A percentile compares a stretch with the other conserved stretches of the same genome.
phyloP scores from a whole-genome alignment of 1,139 yeast genomes.

The Nakaseomyces uthaithaninus region DNA sequence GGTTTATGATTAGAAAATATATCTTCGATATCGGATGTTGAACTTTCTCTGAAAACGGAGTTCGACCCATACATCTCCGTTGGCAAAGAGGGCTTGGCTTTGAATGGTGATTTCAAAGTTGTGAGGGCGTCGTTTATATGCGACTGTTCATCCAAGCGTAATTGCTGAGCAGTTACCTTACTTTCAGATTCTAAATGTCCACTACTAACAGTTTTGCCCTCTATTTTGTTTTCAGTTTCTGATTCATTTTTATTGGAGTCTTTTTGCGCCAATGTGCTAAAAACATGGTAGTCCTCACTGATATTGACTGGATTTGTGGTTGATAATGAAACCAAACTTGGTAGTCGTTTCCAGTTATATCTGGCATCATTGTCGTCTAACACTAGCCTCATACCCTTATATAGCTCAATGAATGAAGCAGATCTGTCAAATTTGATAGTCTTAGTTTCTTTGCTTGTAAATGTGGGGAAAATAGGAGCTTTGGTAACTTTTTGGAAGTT shows the following conservation, averaged over 20 bases:
- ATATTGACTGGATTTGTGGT: constrained; percentile 10
- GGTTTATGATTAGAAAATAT: neutral
- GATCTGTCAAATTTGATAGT: constrained; percentile 16
- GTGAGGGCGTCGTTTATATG: neutral
- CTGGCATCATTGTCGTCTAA: constrained; percentile 27
- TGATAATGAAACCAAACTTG: constrained; percentile 21
- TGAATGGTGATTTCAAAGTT: constrained; percentile 4
- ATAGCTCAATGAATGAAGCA: constrained; percentile 27
- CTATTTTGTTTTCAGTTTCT: too few species aligned
- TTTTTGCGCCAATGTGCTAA: constrained; percentile 6
- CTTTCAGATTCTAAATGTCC: too few species aligned
- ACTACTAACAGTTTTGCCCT: too few species aligned
- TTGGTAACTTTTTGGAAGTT: neutral
- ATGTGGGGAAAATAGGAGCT: constrained; percentile 4
- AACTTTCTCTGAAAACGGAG: neutral
- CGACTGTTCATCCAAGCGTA: too few species aligned
- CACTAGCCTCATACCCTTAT: constrained; percentile 28
- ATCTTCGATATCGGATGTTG: neutral
- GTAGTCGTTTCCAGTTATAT: constrained; percentile 28
- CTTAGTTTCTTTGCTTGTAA: neutral
- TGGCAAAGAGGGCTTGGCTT: neutral
- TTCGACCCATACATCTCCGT: neutral
- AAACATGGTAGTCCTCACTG: constrained; percentile 1
- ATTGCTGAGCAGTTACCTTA: too few species aligned
- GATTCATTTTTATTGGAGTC: neutral